Conservation (phyloP, 2,329 filamentous ascomycete species). For the Hypomyces perniciosus region DNA sequence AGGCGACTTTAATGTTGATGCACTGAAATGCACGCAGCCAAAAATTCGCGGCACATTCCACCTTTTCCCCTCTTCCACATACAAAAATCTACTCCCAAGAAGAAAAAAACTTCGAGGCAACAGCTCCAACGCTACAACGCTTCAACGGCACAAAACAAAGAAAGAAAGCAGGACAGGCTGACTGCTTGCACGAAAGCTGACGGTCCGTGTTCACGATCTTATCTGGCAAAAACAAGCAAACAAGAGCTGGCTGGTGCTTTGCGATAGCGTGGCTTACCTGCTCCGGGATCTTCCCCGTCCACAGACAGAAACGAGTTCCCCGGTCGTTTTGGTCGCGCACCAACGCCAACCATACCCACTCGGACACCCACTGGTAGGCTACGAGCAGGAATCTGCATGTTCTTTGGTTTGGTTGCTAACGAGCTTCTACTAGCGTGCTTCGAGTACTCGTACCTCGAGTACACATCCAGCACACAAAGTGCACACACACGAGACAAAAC, state of each 20-base stretch:
- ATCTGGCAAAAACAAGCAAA: neutral
- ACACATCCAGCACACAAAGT: too few species aligned
- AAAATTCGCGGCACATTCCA: neutral
- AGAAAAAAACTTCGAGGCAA: neutral
- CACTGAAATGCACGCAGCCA: neutral
- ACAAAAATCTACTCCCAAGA: neutral
- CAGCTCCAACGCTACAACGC: neutral
- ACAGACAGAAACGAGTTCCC: slow-evolving; percentile 1
- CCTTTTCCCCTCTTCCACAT: neutral
- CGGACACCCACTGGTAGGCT: neutral
- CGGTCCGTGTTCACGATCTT: neutral
- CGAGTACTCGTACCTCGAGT: too few species aligned
- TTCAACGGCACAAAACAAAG: slow-evolving; percentile 1
- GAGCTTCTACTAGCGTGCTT: slow-evolving; percentile 3
- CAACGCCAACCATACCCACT: neutral
- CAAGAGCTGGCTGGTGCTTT: slow-evolving; percentile 12
- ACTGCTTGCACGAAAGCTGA: neutral
- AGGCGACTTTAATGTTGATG: neutral
- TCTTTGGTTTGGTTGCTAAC: slow-evolving; percentile 1
- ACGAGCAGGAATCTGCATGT: slow-evolving; percentile 1
- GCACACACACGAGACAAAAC: too few species aligned
- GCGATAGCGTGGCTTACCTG: slow-evolving; percentile 9
- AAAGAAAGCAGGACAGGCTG: neutral
- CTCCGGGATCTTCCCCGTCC: slow-evolving; percentile 9
- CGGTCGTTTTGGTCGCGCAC: neutral